Evolutionary conservation across 495 filamentous ascomycete genomes (phyloP), one percentile per base, ranked within the genome.

Genomic region (Lasiosphaeria miniovina): DNA sequence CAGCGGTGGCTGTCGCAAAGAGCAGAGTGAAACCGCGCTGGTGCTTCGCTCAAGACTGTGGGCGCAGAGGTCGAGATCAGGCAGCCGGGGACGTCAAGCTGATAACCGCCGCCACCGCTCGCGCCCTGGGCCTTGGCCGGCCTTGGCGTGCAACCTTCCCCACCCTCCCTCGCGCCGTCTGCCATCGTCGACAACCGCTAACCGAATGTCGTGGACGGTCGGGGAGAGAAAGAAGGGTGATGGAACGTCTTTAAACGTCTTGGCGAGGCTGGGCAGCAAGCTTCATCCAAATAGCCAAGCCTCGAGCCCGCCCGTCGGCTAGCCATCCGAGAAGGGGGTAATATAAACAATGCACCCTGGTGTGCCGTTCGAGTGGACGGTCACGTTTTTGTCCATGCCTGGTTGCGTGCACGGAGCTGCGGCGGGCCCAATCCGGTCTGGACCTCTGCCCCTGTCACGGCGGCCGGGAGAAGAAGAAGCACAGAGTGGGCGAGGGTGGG

Each of bases 221-320:
- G 15, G 31, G 31, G n/a, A n/a, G 53, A 40, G n/a, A 41, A n/a
- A n/a, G 43, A 11, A 46, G 38, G 15, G 15, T 5, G 43, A 46
- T 11, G 15, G 43, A 46, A 46, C 11, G 12, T 7, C 43, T 46
- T 14, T 46, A 46, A n/a, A 46, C 15, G 34, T 36, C 49, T 59
- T 53, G 49, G 51, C 49, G 15, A 32, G 36, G 31, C 10, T 24
- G 14, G 46, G 12, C 12, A 24, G 9, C 33, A 24, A 40, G 46
- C 58, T 60, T 60, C 46, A 54, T 60, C 58, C 58, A 60, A 54
- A 60, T 52, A 55, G 58, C 52, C 51, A 60, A 60, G 52, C 45
- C 49, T 36, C 14, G 33, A 46, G 43, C 36, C 46, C 55, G 49
- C 46, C 53, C 49, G 5, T 59, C 57, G 57, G 57, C 35, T 59